A percentile compares a stretch with the other conserved stretches of the same genome.
These are phyloP conservation scores for Diaporthe amygdali DNA, from an alignment of 2,329 filamentous ascomycete species.

Conservation along the genomic window DNA sequence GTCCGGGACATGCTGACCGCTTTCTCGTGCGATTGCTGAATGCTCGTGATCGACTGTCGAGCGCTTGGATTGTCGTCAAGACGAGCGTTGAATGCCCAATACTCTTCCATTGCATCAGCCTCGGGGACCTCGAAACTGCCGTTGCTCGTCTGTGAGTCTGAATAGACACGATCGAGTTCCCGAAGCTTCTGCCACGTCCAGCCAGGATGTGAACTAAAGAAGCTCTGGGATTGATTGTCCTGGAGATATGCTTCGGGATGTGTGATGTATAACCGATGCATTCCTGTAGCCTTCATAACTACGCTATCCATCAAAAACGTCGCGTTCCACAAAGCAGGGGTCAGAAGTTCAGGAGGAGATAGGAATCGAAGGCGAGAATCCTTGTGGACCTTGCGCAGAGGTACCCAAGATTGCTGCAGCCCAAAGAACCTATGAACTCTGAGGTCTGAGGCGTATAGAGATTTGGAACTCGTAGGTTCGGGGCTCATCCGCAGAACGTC, in stretches of 20 bases:
- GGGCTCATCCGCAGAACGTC: conserved; percentile 55
- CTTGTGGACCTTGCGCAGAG: conserved; percentile 76
- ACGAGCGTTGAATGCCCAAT: conserved; percentile 70
- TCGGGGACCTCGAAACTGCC: conserved; percentile 55
- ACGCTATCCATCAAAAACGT: conserved; percentile 73
- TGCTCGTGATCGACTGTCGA: conserved; percentile 46
- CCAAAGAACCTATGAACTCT: conserved; percentile 57
- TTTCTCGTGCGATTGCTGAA: conserved; percentile 39
- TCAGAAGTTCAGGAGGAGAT: conserved; percentile 74
- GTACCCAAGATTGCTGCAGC: conserved; percentile 73
- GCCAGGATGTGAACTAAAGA: conserved; percentile 53
- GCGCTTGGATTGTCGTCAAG: conserved; percentile 63
- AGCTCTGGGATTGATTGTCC: conserved; percentile 41
- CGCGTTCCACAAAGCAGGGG: conserved; percentile 73
- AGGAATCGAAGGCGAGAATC: conserved; percentile 76
- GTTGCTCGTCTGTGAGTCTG: conserved; percentile 48
- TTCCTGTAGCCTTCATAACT: conserved; percentile 71
- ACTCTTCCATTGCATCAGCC: conserved; percentile 66
- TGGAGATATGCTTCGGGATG: conserved; percentile 78
- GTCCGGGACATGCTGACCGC: conserved; percentile 34
- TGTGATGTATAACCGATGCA: conserved; percentile 75
- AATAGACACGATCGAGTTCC: conserved; percentile 63
- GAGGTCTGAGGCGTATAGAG: conserved; percentile 35
- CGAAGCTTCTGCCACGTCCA: conserved; percentile 77
- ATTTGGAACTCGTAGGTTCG: conserved; percentile 38